These are phyloP conservation scores for Plantago elongata DNA, from an alignment of 257 asterid genomes.

Conservation along the genomic window DNA sequence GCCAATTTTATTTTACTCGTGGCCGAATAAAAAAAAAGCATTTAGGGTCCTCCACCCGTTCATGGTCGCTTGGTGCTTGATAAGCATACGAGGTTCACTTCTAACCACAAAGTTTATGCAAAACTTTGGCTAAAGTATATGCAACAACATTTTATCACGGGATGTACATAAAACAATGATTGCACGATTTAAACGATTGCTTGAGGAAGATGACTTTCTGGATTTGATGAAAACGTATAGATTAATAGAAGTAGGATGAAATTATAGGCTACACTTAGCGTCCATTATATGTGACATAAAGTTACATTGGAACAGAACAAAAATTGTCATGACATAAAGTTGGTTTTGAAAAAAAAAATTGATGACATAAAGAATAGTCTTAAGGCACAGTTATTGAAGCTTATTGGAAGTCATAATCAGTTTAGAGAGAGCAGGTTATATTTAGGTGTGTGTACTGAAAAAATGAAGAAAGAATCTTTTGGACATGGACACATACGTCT, in stretches of 20 bases:
- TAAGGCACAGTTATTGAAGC: background rate
- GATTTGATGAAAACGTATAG: slow-evolving; percentile 15
- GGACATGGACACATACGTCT: slow-evolving; percentile 33
- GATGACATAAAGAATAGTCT: slow-evolving; percentile 38
- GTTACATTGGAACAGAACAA: background rate
- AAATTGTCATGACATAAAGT: slow-evolving; percentile 25
- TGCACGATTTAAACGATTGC: slow-evolving; percentile 21
- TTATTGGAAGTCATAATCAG: slow-evolving; percentile 33
- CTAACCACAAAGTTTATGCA: background rate
- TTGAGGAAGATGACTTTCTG: slow-evolving; percentile 8
- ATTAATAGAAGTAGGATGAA: no score
- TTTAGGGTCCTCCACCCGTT: no score
- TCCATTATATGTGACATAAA: slow-evolving; percentile 42
- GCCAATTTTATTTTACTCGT: no score
- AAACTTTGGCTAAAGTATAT: background rate
- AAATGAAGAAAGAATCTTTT: slow-evolving; percentile 31
- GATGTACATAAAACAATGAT: background rate
- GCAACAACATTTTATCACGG: background rate
- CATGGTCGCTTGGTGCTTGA: no score
- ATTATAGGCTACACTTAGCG: slow-evolving; percentile 45
- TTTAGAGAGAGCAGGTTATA: slow-evolving; percentile 47
- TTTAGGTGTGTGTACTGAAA: slow-evolving; percentile 39
- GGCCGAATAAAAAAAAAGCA: no score
- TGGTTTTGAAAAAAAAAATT: background rate
- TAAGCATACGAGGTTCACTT: background rate